Evolutionary conservation across 2,329 filamentous ascomycete species (phyloP).

Genomic region (Aaosphaeria pasadenensis): DNA sequence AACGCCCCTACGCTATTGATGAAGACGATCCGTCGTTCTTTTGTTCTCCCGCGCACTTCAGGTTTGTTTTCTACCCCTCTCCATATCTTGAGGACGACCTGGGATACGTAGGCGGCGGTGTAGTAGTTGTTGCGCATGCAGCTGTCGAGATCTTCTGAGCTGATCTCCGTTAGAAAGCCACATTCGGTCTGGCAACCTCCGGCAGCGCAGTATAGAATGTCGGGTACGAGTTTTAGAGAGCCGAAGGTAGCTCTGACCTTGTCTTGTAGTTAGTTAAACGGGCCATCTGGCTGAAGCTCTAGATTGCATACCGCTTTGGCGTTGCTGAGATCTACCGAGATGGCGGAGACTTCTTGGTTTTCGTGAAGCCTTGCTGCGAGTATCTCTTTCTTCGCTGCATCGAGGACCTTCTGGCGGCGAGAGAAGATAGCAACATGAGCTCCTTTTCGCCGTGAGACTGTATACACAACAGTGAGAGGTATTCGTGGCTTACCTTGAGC

Average conservation of each 20-base stretch:
- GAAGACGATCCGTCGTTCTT: constrained; percentile 19
- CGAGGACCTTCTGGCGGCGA: constrained; percentile 3
- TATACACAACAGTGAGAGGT: neutral
- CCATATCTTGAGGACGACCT: constrained; percentile 17
- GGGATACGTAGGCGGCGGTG: constrained; percentile 13
- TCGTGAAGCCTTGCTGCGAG: neutral
- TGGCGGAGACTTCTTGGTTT: constrained; percentile 1
- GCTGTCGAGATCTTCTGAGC: constrained; percentile 12
- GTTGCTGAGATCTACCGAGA: constrained; percentile 6
- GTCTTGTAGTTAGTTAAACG: neutral
- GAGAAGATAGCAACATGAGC: constrained; percentile 12
- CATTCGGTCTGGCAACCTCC: constrained; percentile 17
- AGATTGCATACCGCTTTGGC: constrained; percentile 1
- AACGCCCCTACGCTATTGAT: constrained; percentile 21
- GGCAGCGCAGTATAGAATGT: constrained; percentile 24
- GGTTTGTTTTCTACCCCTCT: constrained; percentile 7
- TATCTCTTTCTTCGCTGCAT: constrained; percentile 7
- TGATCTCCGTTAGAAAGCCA: constrained; percentile 21
- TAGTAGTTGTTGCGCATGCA: constrained; percentile 29
- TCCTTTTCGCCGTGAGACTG: neutral
- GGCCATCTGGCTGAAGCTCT: neutral
- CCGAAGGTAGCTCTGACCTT: neutral
- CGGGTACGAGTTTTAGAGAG: constrained; percentile 14
- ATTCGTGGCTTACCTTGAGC: constrained; percentile 1
- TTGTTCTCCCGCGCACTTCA: neutral